These are phyloP conservation scores for Coprinopsis marcescibilis DNA, from an alignment of 768 basidiomycete species.

Conservation along the genomic window DNA sequence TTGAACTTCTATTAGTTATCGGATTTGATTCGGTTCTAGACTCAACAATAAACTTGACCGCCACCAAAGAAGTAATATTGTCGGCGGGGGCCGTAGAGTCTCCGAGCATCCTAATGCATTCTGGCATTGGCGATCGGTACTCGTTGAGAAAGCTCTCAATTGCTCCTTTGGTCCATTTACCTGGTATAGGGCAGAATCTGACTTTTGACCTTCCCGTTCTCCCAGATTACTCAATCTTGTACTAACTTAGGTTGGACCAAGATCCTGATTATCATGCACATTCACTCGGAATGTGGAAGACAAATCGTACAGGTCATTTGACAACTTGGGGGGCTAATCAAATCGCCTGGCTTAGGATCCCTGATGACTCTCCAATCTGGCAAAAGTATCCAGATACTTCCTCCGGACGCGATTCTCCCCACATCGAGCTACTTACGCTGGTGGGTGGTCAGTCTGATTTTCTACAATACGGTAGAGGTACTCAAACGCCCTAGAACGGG, in stretches of 20 bases:
- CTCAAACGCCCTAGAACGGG: too few relatives aligned
- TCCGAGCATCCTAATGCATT: constrained; percentile 26
- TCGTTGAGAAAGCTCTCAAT: constrained; percentile 21
- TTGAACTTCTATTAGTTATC: neutral
- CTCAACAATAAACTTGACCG: too few relatives aligned
- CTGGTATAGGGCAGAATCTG: constrained; percentile 25
- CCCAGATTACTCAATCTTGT: constrained; percentile 9
- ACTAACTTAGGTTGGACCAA: neutral
- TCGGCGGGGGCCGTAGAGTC: constrained; percentile 30
- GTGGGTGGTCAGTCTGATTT: neutral
- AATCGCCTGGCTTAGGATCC: constrained; percentile 20
- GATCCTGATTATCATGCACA: constrained; percentile 8
- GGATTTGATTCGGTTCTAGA: neutral
- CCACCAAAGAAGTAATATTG: constrained; percentile 49
- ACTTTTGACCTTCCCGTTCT: constrained; percentile 24
- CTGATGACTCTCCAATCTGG: constrained; percentile 17
- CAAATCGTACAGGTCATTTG: constrained; percentile 17
- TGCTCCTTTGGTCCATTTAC: constrained; percentile 17
- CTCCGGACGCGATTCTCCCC: constrained; percentile 3
- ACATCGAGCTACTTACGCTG: constrained; percentile 4
- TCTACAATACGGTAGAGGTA: too few relatives aligned
- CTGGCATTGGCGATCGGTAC: constrained; percentile 26
- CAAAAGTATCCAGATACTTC: constrained; percentile 15
- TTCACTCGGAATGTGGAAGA: constrained; percentile 13
- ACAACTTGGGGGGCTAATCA: constrained; percentile 16